phyloP scores from a whole-genome alignment of 2,329 filamentous ascomycete species.

The Pochonia chlamydosporia region DNA sequence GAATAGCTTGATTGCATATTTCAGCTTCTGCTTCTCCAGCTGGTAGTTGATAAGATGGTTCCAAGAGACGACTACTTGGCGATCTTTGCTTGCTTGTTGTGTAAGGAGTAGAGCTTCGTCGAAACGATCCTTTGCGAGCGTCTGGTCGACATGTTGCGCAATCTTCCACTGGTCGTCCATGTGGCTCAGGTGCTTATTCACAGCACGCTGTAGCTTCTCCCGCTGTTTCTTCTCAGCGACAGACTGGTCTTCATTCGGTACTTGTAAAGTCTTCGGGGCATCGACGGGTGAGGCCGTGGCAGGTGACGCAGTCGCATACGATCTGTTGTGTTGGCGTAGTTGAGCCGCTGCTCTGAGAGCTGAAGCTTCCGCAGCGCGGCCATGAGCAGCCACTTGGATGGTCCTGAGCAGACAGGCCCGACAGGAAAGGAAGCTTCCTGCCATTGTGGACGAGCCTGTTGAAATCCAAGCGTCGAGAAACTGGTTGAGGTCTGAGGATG shows the following conservation, averaged over 20 bases:
- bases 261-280: conserved; percentile 16
- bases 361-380: background rate
- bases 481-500: too few relatives aligned
- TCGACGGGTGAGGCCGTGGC: conserved; percentile 12
- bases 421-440: conserved; percentile 20
- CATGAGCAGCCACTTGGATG: conserved; percentile 12
- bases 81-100: conserved; percentile 59
- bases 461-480: too few relatives aligned
- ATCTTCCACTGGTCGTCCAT: conserved; percentile 69
- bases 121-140: conserved; percentile 53
- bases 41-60: conserved; percentile 75
- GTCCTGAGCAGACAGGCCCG: conserved; percentile 21
- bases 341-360: conserved; percentile 1
- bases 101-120: conserved; percentile 65
- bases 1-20: conserved; percentile 70
- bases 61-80: conserved; percentile 72
- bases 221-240: conserved; percentile 14
- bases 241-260: conserved; percentile 9
- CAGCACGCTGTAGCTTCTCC: conserved; percentile 29
- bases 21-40: conserved; percentile 54
- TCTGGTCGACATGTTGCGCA: conserved; percentile 57
- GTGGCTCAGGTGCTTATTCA: conserved; percentile 53
- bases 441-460: conserved; percentile 15
- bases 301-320: conserved; percentile 10
- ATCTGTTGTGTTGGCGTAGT: conserved; percentile 8